Percentiles rank a stretch among this genome's conserved stretches.
Evolutionary conservation across 2,329 filamentous ascomycete species (phyloP).

Genomic region (Aspergillus unguis): DNA sequence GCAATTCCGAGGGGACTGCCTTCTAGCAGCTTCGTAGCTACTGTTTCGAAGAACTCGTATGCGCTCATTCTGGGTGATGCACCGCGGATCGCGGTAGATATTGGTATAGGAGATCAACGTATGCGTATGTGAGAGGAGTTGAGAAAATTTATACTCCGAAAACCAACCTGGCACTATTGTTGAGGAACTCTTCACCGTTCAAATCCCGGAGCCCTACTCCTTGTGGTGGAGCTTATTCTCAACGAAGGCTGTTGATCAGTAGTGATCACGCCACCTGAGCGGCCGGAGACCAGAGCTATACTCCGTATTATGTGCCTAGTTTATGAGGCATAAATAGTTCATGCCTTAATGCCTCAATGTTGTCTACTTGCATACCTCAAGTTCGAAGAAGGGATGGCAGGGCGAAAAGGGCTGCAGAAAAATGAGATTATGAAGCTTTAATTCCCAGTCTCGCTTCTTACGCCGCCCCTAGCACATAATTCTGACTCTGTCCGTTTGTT

Average conservation of each 20-base stretch:
- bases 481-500: background rate
- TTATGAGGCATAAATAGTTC: background rate
- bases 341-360: no score
- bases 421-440: background rate
- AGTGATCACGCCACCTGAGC: constrained; percentile 11
- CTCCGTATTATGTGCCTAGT: background rate
- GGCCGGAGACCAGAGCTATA: no score
- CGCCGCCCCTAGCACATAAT: background rate
- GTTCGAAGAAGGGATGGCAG: constrained; percentile 6
- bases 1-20: constrained; percentile 51
- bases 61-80: constrained; percentile 24
- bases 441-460: background rate
- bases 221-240: constrained; percentile 2
- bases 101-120: background rate
- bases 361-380: constrained; percentile 3
- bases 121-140: background rate
- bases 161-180: background rate
- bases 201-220: background rate
- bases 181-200: background rate
- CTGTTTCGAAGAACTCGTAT: constrained; percentile 32
- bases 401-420: background rate
- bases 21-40: constrained; percentile 43
- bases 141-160: background rate
- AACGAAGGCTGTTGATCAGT: background rate
- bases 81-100: background rate